phyloP scores from a whole-genome alignment of 140 eudicot species.

The Senecio squalidus region DNA sequence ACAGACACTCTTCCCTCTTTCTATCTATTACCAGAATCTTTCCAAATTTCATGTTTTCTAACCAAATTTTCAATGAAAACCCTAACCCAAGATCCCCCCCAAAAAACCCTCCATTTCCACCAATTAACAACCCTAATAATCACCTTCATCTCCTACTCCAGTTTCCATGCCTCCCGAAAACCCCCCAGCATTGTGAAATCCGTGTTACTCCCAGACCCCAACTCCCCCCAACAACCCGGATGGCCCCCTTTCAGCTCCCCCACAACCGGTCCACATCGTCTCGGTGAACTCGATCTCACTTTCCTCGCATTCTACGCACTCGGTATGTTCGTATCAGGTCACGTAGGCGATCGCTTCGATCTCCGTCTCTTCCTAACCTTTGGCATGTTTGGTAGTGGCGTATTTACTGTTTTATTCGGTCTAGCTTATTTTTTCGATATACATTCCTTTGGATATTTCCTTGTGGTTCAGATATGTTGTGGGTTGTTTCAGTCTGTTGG shows the following conservation, averaged over 20 bases:
- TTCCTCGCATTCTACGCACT: conserved; percentile 63
- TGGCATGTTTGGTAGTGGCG: conserved; percentile 90
- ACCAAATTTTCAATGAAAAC: too few relatives aligned
- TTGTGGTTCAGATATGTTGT: conserved; percentile 54
- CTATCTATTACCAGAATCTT: too few relatives aligned
- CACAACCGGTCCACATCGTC: conserved; percentile 65
- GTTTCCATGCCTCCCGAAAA: conserved; percentile 96
- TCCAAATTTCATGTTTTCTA: too few relatives aligned
- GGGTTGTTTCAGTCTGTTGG: conserved; percentile 91
- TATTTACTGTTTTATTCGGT: conserved; percentile 60
- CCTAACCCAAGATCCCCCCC: conserved; percentile 30
- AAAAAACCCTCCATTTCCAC: conserved; percentile 57
- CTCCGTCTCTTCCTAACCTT: conserved; percentile 55
- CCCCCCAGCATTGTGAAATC: conserved; percentile 96
- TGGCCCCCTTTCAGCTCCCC: conserved; percentile 58
- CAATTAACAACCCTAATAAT: conserved; percentile 51
- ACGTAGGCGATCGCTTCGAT: conserved; percentile 72
- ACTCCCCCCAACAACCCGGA: conserved; percentile 15
- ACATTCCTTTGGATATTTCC: conserved; percentile 48
- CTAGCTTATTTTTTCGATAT: conserved; percentile 68
- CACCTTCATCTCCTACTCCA: conserved; percentile 83
- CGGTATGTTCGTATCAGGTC: conserved; percentile 91
- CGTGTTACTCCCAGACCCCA: conserved; percentile 49
- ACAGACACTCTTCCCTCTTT: too few relatives aligned
- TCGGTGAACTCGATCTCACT: conserved; percentile 93